Base-by-base conservation (phyloP, 2,329 filamentous ascomycete species). In the Pyrenophora tritici-repentis region DNA sequence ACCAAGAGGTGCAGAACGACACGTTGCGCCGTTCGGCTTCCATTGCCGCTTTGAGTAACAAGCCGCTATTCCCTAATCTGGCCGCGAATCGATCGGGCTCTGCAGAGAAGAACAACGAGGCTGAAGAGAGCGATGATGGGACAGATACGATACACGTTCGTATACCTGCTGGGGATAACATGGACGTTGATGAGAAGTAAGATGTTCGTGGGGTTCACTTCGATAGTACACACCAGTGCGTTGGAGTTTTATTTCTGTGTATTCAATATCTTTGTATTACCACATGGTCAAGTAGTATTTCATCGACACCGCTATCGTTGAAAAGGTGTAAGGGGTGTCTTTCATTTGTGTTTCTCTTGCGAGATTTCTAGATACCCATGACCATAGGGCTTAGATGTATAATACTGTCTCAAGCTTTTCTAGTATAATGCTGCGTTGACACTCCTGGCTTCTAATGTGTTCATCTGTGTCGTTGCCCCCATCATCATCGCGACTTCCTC, bases 21-120 rank as follows among this genome's bases (percentile, higher is more conserved):
- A 50, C 41, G 31, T 35, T 49, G 5, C 46, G 58, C 5, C 47
- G 61, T 6, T 56, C 59, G 24, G 51, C 56, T 17, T 59, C 58
- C 20, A 61, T 61, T 6, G 53, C 51, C 10, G 42, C 51, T 12
- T n/a, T 47, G 3, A 47, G 53, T 0, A 69, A 53, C 0, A 69
- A 65, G 36, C 50, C 63, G 0, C 35, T 71, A 37, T 70, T 70
- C 36, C 67, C 70, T 0, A 63, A 66, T 17, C 40, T 71, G 36
- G 50, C 39, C 20, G 20, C 39, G 18, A 38, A 26, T 14, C 47
- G 45, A 26, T 17, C 42, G 13, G 37, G 38, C 16, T 14, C 35
- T 26, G 22, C 22, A 9, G 48, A 33, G 20, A 51, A 51, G 26
- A 40, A 33, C 3, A 41, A n/a, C n/a, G 42, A 50, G 13, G 13